phyloP scores from a whole-genome alignment of 129 eudicot species.

The Ambrosia artemisiifolia region DNA sequence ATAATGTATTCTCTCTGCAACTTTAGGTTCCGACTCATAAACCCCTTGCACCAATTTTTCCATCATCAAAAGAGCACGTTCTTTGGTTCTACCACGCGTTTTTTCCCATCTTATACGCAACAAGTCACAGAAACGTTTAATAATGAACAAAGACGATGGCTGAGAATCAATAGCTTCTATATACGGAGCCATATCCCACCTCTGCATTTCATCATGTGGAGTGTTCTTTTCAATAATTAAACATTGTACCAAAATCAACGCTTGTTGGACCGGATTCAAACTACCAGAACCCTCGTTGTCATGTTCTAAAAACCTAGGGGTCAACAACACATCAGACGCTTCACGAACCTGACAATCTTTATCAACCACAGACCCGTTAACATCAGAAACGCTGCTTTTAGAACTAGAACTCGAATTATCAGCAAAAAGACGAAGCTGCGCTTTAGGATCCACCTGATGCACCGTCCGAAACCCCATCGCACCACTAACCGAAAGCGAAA shows the following conservation, averaged over 20 bases:
- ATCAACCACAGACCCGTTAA: neutral
- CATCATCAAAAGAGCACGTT: constrained; percentile 92
- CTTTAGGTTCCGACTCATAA: constrained; percentile 44
- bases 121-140: constrained; percentile 63
- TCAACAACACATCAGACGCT: constrained; percentile 76
- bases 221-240: constrained; percentile 61
- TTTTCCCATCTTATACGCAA: constrained; percentile 91
- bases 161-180: constrained; percentile 93
- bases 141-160: constrained; percentile 52
- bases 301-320: constrained; percentile 56
- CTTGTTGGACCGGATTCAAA: constrained; percentile 72
- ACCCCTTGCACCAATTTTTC: constrained; percentile 65
- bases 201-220: constrained; percentile 70
- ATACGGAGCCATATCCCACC: constrained; percentile 91
- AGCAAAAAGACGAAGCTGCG: constrained; percentile 64
- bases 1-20: constrained; percentile 46
- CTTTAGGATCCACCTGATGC: constrained; percentile 86
- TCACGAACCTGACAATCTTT: constrained; percentile 41
- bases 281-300: constrained; percentile 27
- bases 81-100: constrained; percentile 85
- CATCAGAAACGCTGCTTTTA: constrained; percentile 11
- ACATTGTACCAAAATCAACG: constrained; percentile 67
- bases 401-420: constrained; percentile 21
- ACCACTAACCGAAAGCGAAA: constrained; percentile 65
- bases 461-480: constrained; percentile 81